Percentiles rank a stretch among this genome's conserved stretches.
Conservation (phyloP, 2,329 filamentous ascomycete species). For the Pseudogymnoascus sp. region DNA sequence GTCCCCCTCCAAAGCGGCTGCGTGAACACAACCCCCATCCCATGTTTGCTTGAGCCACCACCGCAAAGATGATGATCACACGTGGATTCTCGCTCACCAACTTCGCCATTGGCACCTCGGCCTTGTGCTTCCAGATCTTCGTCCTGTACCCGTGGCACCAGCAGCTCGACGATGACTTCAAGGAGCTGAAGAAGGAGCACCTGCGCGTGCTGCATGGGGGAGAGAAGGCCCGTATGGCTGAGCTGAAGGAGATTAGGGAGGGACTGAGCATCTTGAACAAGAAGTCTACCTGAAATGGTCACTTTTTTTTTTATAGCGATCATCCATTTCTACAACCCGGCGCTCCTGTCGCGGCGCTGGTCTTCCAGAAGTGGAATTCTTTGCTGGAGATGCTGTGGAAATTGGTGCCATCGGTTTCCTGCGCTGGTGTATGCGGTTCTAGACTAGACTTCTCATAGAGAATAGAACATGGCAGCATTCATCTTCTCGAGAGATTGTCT, state of each 20-base stretch:
- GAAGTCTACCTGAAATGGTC: background rate
- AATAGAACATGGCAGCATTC: background rate
- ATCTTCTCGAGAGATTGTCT: background rate
- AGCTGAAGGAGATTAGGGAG: conserved; percentile 3
- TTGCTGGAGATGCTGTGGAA: background rate
- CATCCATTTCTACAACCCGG: background rate
- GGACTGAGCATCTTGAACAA: conserved; percentile 4
- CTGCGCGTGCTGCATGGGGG: background rate
- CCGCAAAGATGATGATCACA: conserved; percentile 36
- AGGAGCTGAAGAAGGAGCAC: conserved; percentile 41
- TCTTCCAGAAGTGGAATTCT: background rate
- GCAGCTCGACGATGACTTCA: conserved; percentile 43
- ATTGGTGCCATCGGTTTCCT: background rate
- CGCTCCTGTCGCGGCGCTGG: background rate
- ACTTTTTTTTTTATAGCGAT: background rate
- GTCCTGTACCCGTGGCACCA: conserved; percentile 52
- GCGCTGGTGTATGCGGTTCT: background rate
- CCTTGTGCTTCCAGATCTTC: conserved; percentile 47
- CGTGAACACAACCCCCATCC: background rate
- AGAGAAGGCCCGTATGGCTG: background rate
- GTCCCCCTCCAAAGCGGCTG: background rate
- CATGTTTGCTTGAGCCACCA: background rate
- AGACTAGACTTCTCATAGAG: background rate
- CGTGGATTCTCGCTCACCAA: conserved; percentile 46
- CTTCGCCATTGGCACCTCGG: conserved; percentile 45